These are phyloP conservation scores for Cystobasidium tubakii DNA, from an alignment of 768 basidiomycete genomes.

Conservation along the genomic window DNA sequence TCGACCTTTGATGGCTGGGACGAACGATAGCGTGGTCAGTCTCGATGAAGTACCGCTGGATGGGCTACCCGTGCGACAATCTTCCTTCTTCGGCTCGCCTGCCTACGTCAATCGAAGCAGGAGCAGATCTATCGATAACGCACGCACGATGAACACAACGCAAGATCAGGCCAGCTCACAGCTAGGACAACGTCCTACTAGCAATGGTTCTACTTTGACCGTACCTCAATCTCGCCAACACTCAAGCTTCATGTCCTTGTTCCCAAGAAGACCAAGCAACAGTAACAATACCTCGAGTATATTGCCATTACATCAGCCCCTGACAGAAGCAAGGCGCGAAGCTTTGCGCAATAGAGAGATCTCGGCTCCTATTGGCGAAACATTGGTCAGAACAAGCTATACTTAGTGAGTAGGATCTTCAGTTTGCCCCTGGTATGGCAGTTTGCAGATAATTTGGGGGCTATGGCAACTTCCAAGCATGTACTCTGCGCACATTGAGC, in stretches of 20 bases:
- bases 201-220: background rate
- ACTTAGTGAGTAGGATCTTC: background rate
- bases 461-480: too few relatives aligned
- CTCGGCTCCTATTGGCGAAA: slow-evolving; percentile 25
- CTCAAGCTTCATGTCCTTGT: background rate
- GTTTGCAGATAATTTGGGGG: too few relatives aligned
- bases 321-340: background rate
- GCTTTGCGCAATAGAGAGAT: slow-evolving; percentile 28
- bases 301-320: background rate
- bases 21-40: background rate
- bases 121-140: slow-evolving; percentile 13
- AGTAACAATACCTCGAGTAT: background rate
- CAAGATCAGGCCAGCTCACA: background rate
- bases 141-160: background rate
- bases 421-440: too few relatives aligned
- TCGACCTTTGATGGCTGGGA: background rate
- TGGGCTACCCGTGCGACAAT: background rate
- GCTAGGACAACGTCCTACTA: background rate
- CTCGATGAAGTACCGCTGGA: background rate
- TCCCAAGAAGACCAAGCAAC: background rate
- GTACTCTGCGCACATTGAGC: too few relatives aligned
- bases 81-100: slow-evolving; percentile 31
- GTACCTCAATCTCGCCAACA: background rate
- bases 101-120: slow-evolving; percentile 23
- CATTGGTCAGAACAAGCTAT: slow-evolving; percentile 30